Base-by-base conservation (phyloP, 1,284 basidiomycete genomes). In the Boletellus dicymbophilus region DNA sequence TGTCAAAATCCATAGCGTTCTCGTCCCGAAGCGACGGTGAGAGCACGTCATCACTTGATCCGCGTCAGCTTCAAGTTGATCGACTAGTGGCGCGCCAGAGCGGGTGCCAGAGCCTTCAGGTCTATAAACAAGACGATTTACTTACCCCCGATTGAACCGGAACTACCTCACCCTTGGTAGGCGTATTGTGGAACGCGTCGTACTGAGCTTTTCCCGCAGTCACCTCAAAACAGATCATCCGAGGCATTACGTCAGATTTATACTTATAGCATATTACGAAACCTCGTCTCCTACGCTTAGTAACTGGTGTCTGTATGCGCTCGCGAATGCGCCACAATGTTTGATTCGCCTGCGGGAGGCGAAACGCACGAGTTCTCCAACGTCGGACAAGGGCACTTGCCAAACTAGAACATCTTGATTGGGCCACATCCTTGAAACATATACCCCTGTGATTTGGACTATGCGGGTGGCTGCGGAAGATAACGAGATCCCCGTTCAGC, bases 191-290 rank as follows among this genome's bases (percentile, higher is more conserved):
- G 21, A 34, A 30, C 15, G 15, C 10, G 7, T 18, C 9, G 30
- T 47, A 39, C 42, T 51, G 26, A 59, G 9, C n/a, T 11, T 42
- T 4, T 25, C 38, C 21, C 15, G 27, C 55, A 84, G 84, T 71
- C 6, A 67, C 74, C 0, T 71, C 72, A 0, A 79, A 88, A 61
- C 73, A 74, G 21, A 78, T 93, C 74, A 78, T 71, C 76, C 15
- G 88, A 93, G 60, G 81, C 88, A 4, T 70, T 85, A 23, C 86
- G 80, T 51, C 88, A 92, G 65, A 88, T 93, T 54, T 83, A 84
- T 93, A 64, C 77, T 93, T 41, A 76, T 81, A n/a, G 82, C 82
- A 3, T 81, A 82, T 18, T 77, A 84, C 66, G 84, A 87, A 61
- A 84, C 80, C 6, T 78, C 77, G 16, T 70, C 77, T 0, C 84